Percentiles rank a stretch among this genome's conserved stretches.
These are phyloP conservation scores for Colletotrichum spaethianum DNA, from an alignment of 2,329 filamentous ascomycete genomes.

Conservation along the genomic window DNA sequence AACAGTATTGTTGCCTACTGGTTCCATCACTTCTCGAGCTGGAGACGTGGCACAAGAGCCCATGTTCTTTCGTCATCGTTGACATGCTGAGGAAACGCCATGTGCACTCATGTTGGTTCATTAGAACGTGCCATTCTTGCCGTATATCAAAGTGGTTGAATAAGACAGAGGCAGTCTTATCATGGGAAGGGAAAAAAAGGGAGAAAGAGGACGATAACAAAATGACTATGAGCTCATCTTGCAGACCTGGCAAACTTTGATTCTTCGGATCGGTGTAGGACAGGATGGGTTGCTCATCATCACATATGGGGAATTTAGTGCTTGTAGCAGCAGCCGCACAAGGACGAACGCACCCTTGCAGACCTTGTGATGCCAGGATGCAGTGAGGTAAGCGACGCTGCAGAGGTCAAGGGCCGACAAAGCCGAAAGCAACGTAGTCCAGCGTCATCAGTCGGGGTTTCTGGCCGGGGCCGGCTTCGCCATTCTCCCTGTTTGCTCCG, in stretches of 20 bases:
- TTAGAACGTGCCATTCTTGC: background rate
- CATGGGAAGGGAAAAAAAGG: background rate
- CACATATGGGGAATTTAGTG: constrained; percentile 4
- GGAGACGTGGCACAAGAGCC: background rate
- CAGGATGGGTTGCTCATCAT: background rate
- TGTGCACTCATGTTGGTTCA: background rate
- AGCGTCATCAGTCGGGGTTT: constrained; percentile 9
- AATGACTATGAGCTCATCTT: background rate
- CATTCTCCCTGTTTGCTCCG: constrained; percentile 5
- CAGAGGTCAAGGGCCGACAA: constrained; percentile 10
- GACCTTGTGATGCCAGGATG: constrained; percentile 22
- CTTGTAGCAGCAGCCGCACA: constrained; percentile 11
- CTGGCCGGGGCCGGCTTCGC: background rate
- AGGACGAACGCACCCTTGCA: constrained; percentile 4
- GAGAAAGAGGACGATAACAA: background rate
- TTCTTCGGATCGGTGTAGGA: background rate
- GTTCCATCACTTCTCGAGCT: background rate
- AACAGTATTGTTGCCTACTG: too few relatives aligned
- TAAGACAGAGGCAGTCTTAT: background rate
- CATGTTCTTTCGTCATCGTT: too few relatives aligned
- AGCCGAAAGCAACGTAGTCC: constrained; percentile 11
- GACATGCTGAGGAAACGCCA: background rate
- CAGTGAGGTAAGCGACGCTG: constrained; percentile 4
- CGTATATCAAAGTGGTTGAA: background rate
- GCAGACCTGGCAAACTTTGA: background rate